Conservation (phyloP, 805 yeast species). For the Allodekkera sacchari region DNA sequence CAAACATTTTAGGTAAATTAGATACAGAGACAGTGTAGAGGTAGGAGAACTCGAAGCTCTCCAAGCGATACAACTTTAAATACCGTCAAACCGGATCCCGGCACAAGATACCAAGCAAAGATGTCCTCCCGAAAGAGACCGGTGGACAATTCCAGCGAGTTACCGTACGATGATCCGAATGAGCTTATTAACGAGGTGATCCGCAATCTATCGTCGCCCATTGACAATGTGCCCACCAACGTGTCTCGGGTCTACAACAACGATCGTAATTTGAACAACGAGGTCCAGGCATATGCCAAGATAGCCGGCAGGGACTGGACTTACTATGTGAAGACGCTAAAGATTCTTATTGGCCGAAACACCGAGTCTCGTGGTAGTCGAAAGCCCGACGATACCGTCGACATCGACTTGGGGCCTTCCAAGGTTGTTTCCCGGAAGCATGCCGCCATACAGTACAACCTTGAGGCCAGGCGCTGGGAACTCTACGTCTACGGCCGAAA, state of each 20-base stretch:
- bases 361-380: slow-evolving; percentile 32
- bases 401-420: slow-evolving; percentile 93
- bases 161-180: slow-evolving; percentile 43
- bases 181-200: slow-evolving; percentile 72
- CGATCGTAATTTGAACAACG: slow-evolving; percentile 57
- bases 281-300: slow-evolving; percentile 97
- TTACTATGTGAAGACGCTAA: slow-evolving; percentile 74
- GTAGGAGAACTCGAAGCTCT: too few species aligned
- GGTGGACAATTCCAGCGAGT: slow-evolving; percentile 14
- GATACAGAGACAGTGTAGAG: too few species aligned
- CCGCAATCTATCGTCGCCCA: slow-evolving; percentile 60
- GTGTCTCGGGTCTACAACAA: slow-evolving; percentile 72
- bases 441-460: slow-evolving; percentile 74
- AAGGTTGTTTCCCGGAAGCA: slow-evolving; percentile 93
- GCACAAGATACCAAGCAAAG: too few species aligned
- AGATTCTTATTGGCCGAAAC: slow-evolving; percentile 79
- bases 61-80: too few species aligned
- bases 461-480: slow-evolving; percentile 77
- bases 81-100: too few species aligned
- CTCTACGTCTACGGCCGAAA: slow-evolving; percentile 78
- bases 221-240: slow-evolving; percentile 50
- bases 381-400: slow-evolving; percentile 31
- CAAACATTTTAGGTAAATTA: too few species aligned
- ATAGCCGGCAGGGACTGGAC: slow-evolving; percentile 94
- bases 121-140: slow-evolving; percentile 16